Conservation (phyloP, 2,329 filamentous ascomycete genomes). For the Colletotrichum scovillei region DNA sequence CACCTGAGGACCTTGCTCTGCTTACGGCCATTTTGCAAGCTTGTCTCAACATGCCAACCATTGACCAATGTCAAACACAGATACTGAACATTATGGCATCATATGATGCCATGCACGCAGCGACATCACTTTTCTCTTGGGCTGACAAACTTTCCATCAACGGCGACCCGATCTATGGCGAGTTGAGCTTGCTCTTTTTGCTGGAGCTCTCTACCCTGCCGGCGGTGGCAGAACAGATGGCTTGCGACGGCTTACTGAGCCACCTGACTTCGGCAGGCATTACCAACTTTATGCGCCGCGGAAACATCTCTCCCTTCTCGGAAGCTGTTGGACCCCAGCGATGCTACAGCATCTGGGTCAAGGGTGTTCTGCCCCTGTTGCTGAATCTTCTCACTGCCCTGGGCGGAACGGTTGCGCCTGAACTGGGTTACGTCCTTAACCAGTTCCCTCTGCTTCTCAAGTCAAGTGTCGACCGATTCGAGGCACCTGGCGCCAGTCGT, state of each 20-base stretch:
- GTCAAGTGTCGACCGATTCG: conserved; percentile 78
- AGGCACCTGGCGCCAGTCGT: conserved; percentile 66
- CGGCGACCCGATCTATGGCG: conserved; percentile 90
- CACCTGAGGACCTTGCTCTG: conserved; percentile 85
- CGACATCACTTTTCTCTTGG: conserved; percentile 92
- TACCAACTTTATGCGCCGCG: conserved; percentile 79
- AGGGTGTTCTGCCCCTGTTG: conserved; percentile 87
- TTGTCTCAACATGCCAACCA: conserved; percentile 81
- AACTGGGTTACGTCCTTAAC: conserved; percentile 89
- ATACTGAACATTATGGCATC: conserved; percentile 77
- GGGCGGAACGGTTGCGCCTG: conserved; percentile 82
- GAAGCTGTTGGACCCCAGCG: conserved; percentile 74
- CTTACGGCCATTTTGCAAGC: conserved; percentile 90
- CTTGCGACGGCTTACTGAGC: conserved; percentile 84
- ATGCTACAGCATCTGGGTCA: conserved; percentile 90
- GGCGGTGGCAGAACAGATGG: conserved; percentile 87
- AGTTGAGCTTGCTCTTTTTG: conserved; percentile 89
- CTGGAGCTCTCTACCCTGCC: conserved; percentile 87
- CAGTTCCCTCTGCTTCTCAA: conserved; percentile 84
- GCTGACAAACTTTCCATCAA: conserved; percentile 82
- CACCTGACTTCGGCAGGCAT: conserved; percentile 84
- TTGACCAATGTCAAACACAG: conserved; percentile 77
- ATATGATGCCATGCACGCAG: conserved; percentile 82
- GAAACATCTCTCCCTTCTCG: conserved; percentile 82
- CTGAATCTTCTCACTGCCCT: conserved; percentile 89